Evolutionary conservation across 2,329 filamentous ascomycete species (phyloP), one percentile per base, ranked within the genome.

Genomic region (Apiospora rasikravindrae): DNA sequence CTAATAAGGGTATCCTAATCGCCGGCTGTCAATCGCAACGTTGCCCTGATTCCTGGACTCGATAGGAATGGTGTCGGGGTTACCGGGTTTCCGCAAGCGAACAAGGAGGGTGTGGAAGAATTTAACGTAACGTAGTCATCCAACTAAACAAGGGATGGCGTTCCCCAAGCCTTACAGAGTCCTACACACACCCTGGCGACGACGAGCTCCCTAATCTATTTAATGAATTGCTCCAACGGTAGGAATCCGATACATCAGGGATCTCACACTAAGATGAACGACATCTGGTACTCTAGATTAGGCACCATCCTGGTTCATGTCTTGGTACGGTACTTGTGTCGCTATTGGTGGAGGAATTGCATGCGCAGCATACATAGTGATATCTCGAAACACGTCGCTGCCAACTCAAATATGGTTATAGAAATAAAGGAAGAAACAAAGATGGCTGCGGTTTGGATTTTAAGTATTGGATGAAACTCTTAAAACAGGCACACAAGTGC

Each of bases 51-150:
- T 22, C 19, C 33, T 64, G 33, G 40, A 64, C 29, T 40, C 33
- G 29, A 40, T 64, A 37, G 33, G 57, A 40, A 37, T 22, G 53
- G 53, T 19, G 7, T 11, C 53, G 53, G 53, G 53, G 53, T 61
- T 61, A 61, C 14, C 53, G 53, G 53, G 26, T n/a, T 64, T 64
- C 57, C 57, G 57, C 57, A 64, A n/a, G 33, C 33, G 57, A 64
- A 40, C 53, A 61, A 33, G 53, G 29, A 61, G 53, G 53, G 19
- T 22, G 7, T 61, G 49, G 24, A 53, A 26, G 49, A 26, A 53
- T 53, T 26, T 7, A 14, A 26, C 24, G 49, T 53, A 29, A 24
- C 24, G n/a, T 4, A 22, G 49, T 51, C 49, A 19, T 22, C 33
- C 33, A 37, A 10, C 26, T 26, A 57, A 19, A 57, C 26, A 33